Evolutionary conservation across 1,139 yeast genomes (phyloP).

Genomic region (Yamadazyma sp.): DNA sequence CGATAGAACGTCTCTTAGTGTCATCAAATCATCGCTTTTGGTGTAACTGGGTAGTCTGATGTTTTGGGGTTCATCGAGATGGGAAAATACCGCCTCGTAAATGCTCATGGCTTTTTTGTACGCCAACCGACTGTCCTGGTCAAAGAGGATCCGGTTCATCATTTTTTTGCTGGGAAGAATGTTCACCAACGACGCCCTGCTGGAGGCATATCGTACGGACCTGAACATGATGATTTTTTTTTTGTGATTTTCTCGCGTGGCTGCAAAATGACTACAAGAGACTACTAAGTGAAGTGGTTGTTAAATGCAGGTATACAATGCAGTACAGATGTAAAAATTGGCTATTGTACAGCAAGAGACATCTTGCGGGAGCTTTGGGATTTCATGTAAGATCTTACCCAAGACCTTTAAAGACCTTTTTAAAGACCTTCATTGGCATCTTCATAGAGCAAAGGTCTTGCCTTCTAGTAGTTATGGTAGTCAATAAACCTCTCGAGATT

Average conservation of each 20-base stretch:
- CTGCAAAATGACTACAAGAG: slow-evolving; percentile 1
- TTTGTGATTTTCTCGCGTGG: not conserved
- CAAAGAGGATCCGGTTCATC: slow-evolving; percentile 61
- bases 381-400: slow-evolving; percentile 11
- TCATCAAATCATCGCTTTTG: slow-evolving; percentile 59
- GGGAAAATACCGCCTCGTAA: slow-evolving; percentile 48
- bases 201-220: slow-evolving; percentile 1
- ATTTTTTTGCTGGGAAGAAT: slow-evolving; percentile 60
- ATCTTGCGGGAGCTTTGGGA: no score
- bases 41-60: slow-evolving; percentile 46
- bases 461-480: slow-evolving; percentile 13
- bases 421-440: no score
- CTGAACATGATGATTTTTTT: not conserved
- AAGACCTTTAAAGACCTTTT: no score
- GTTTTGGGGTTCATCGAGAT: slow-evolving; percentile 35
- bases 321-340: no score
- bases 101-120: slow-evolving; percentile 55
- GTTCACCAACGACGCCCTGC: slow-evolving; percentile 44
- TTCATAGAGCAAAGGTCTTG: no score
- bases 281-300: no score
- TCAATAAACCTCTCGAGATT: slow-evolving; percentile 28
- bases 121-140: slow-evolving; percentile 57
- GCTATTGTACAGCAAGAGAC: not conserved
- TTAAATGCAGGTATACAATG: not conserved
- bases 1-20: slow-evolving; percentile 65